Percentiles rank a stretch among this genome's conserved stretches.
phyloP scores from a whole-genome alignment of 331 rosid species.

The Cydonia oblonga region DNA sequence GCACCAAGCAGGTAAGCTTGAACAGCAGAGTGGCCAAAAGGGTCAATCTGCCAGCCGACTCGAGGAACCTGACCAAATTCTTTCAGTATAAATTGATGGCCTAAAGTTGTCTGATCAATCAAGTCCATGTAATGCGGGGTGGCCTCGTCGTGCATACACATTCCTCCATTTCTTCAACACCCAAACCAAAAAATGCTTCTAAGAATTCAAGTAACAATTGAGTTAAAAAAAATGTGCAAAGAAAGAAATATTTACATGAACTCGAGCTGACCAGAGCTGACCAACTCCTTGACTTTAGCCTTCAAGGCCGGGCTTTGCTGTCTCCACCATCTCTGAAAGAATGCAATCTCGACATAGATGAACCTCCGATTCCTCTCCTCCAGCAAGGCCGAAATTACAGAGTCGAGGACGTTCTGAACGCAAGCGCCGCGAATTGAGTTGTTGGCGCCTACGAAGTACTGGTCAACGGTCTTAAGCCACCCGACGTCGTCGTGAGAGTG shows the following conservation, averaged over 20 bases:
- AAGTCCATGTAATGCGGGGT: slow-evolving; percentile 70
- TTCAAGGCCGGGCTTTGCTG: slow-evolving; percentile 43
- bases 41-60: slow-evolving; percentile 94
- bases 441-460: slow-evolving; percentile 31
- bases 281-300: slow-evolving; percentile 50
- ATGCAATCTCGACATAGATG: slow-evolving; percentile 39
- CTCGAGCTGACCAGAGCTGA: slow-evolving; percentile 42
- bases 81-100: slow-evolving; percentile 53
- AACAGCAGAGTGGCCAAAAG: slow-evolving; percentile 85
- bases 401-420: slow-evolving; percentile 36
- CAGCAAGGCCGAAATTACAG: slow-evolving; percentile 27
- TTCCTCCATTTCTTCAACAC: slow-evolving; percentile 68
- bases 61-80: slow-evolving; percentile 64
- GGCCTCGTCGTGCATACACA: slow-evolving; percentile 97
- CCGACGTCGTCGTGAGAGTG: slow-evolving; percentile 35
- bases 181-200: not conserved
- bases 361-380: slow-evolving; percentile 34
- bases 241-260: slow-evolving; percentile 15
- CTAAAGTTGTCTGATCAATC: slow-evolving; percentile 92
- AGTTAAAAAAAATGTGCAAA: not conserved
- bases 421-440: slow-evolving; percentile 37
- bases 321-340: slow-evolving; percentile 84
- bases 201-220: not conserved
- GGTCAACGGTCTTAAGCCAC: slow-evolving; percentile 34
- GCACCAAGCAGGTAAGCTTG: slow-evolving; percentile 85